Base-by-base conservation (phyloP, 495 filamentous ascomycete species). In the Tuber indicum region DNA sequence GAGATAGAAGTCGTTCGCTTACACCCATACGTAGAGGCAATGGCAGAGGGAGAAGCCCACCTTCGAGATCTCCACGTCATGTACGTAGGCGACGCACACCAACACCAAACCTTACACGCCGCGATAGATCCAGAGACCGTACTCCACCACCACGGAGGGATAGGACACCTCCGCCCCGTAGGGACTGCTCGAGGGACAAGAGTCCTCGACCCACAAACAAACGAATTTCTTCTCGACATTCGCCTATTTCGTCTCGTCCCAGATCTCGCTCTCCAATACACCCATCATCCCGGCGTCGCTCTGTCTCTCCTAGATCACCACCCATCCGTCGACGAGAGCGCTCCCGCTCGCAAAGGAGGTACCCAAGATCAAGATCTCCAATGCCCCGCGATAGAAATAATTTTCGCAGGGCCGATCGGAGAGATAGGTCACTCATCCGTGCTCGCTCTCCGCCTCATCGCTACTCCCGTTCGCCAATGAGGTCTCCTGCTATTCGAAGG, bases 61-160 rank as follows among this genome's bases (percentile, higher is more conserved):
- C 72, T 45, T 82, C 81, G 41, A 79, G 81, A n/a, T 82, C 81
- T 21, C 81, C 81, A 41, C 79, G 80, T 16, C 80, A 81, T 71
- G 72, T 66, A 66, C 58, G 78, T n/a, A 81, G 78, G 52, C 78
- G 75, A 36, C 78, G 80, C 32, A 77, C 80, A 16, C 75, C 80
- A 8, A 74, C 79, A 52, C 76, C 79, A 32, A 72, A 73, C 6
- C 73, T 62, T 26, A 49, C 71, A 21, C 75, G 79, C 19, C 72
- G 81, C 46, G 81, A 82, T 17, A 75, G 81, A 44, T 82, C 81
- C 17, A 82, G 76, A 44, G 81, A 80, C 46, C 72, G 81, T 62
- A 82, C 81, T 23, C 81, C 74, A 39, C 73, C 70, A 32, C 71
- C 80, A 49, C 79, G 80, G 43, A 77, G 81, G 71, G 81, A 82